Evolutionary conservation across 192 early-diverging fungal genomes (phyloP).

Genomic region (Entophlyctis luteolus): DNA sequence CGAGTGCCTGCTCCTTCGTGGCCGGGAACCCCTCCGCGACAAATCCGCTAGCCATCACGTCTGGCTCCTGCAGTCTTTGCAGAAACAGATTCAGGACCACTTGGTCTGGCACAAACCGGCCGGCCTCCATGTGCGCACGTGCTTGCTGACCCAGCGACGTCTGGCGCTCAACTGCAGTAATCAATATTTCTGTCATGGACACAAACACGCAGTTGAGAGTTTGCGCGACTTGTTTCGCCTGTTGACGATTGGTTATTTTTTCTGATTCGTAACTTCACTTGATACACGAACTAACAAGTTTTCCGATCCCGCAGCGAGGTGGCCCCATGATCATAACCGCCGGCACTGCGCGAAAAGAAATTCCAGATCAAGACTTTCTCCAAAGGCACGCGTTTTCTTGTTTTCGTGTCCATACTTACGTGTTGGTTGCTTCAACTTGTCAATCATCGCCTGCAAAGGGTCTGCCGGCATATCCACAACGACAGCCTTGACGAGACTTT

Average conservation of each 20-base stretch:
- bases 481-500: constrained; percentile 35
- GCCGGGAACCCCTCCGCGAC: constrained; percentile 52
- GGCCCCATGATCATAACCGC: constrained; percentile 23
- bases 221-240: constrained; percentile 40
- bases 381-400: not conserved
- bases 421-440: constrained; percentile 36
- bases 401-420: not conserved
- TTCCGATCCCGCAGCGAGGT: constrained; percentile 1
- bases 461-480: constrained; percentile 45
- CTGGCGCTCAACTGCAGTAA: constrained; percentile 43
- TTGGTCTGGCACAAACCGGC: constrained; percentile 52
- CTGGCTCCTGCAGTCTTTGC: constrained; percentile 41
- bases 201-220: constrained; percentile 39
- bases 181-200: constrained; percentile 34
- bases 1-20: constrained; percentile 49
- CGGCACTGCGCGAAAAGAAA: constrained; percentile 11
- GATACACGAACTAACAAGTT: constrained; percentile 7
- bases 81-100: constrained; percentile 47
- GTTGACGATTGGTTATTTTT: not conserved
- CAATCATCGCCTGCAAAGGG: constrained; percentile 49
- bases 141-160: constrained; percentile 47
- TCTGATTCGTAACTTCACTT: not conserved
- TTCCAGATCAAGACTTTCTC: not conserved
- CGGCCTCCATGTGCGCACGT: constrained; percentile 45
- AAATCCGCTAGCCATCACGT: constrained; percentile 38